These are phyloP conservation scores for Stachybotrys echinatus DNA, from an alignment of 2,329 filamentous ascomycete species.

Conservation along the genomic window DNA sequence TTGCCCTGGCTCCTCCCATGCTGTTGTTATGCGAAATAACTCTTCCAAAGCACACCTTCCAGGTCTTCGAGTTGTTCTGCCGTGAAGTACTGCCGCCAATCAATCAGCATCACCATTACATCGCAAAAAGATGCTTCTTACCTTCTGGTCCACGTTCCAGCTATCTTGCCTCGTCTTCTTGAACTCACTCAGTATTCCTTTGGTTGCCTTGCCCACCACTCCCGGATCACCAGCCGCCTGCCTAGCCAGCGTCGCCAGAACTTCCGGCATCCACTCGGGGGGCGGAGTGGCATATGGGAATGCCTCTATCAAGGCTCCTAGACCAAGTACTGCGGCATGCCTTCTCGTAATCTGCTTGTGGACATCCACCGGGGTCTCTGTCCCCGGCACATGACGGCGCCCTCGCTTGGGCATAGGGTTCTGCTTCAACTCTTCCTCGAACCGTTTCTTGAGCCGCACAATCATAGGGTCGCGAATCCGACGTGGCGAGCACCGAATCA, in stretches of 20 bases:
- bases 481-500: slow-evolving; percentile 92
- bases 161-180: slow-evolving; percentile 99
- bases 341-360: slow-evolving; percentile 75
- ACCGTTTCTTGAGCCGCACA: slow-evolving; percentile 67
- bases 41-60: slow-evolving; percentile 98
- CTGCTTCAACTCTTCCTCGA: slow-evolving; percentile 68
- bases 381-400: slow-evolving; percentile 50
- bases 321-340: slow-evolving; percentile 85
- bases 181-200: slow-evolving; percentile 90
- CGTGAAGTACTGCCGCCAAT: slow-evolving; percentile 65
- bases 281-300: slow-evolving; percentile 95
- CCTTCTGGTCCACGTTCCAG: slow-evolving; percentile 97
- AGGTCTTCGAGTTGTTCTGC: slow-evolving; percentile 90
- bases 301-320: slow-evolving; percentile 87
- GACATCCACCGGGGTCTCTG: slow-evolving; percentile 63
- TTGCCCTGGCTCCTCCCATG: no score
- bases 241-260: slow-evolving; percentile 77
- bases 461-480: slow-evolving; percentile 76
- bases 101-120: slow-evolving; percentile 17
- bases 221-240: slow-evolving; percentile 85
- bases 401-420: slow-evolving; percentile 82
- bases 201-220: slow-evolving; percentile 92
- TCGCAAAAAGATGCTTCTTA: slow-evolving; percentile 36
- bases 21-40: slow-evolving; percentile 76
- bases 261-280: slow-evolving; percentile 88